Conservation (phyloP, 164 flowering plant species). For the Kingdonia uniflora region DNA sequence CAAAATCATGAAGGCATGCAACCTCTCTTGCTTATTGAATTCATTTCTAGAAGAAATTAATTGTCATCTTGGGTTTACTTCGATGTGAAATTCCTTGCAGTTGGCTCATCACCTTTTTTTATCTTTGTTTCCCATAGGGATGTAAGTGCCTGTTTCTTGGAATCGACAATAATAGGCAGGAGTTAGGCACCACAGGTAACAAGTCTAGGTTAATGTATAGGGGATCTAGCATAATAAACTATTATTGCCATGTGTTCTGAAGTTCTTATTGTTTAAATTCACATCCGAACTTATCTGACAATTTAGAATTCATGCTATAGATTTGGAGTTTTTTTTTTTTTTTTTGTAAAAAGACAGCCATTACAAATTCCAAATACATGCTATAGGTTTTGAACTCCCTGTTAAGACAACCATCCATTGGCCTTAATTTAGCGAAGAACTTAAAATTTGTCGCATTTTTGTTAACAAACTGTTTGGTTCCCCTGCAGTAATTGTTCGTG, state of each 20-base stretch:
- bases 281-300: too few relatives aligned
- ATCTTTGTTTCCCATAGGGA: slow-evolving; percentile 33
- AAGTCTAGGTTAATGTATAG: not conserved
- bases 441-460: too few relatives aligned
- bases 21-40: slow-evolving; percentile 3
- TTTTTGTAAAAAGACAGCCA: too few relatives aligned
- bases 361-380: too few relatives aligned
- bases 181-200: slow-evolving; percentile 88
- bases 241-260: too few relatives aligned
- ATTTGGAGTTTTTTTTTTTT: too few relatives aligned
- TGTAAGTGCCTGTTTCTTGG: slow-evolving; percentile 77
- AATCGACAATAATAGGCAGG: slow-evolving; percentile 58
- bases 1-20: slow-evolving; percentile 71
- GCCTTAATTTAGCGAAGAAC: too few relatives aligned
- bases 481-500: slow-evolving; percentile 68
- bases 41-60: not conserved
- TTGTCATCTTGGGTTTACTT: not conserved
- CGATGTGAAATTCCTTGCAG: not conserved
- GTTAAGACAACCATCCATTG: too few relatives aligned
- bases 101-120: slow-evolving; percentile 3
- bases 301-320: too few relatives aligned
- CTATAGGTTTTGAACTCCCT: too few relatives aligned
- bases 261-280: too few relatives aligned
- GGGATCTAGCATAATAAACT: too few relatives aligned
- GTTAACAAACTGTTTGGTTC: not conserved